Evolutionary conservation across 169 alveolate genomes (phyloP).

Genomic region (Besnoitia besnoiti): DNA sequence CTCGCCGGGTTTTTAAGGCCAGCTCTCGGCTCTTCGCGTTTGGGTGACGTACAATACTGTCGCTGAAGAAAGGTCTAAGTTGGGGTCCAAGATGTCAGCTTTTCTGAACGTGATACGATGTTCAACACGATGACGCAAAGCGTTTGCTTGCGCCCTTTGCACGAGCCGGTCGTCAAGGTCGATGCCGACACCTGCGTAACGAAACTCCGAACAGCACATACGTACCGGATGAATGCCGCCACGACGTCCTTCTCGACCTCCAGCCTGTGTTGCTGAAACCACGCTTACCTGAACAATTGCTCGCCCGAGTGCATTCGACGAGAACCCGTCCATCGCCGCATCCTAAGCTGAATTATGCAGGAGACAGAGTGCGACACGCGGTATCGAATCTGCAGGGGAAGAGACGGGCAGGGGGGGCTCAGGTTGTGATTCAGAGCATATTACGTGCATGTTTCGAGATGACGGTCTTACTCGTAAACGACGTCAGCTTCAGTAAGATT

Average conservation of each 20-base stretch:
- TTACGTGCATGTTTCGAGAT: not conserved
- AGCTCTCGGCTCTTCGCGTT: no score
- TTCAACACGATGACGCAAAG: conserved; percentile 2
- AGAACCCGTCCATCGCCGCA: conserved; percentile 68
- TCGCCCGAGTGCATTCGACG: conserved; percentile 54
- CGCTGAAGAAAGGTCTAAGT: conserved; percentile 9
- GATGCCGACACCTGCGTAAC: conserved; percentile 46
- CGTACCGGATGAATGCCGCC: not conserved
- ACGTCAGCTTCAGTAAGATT: conserved; percentile 42
- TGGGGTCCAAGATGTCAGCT: not conserved
- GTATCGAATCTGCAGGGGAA: not conserved
- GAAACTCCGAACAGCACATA: not conserved
- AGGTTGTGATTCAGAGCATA: not conserved
- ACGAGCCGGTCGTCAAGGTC: conserved; percentile 40
- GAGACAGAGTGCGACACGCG: not conserved
- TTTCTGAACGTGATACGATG: not conserved
- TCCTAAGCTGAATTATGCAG: conserved; percentile 38
- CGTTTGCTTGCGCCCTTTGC: conserved; percentile 38
- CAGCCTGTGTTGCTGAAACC: not conserved
- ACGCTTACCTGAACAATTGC: conserved; percentile 41
- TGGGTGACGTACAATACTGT: not conserved
- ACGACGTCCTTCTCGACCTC: not conserved
- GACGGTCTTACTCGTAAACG: conserved; percentile 67
- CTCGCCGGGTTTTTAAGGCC: no score
- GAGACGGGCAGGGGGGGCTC: no score